phyloP scores from a whole-genome alignment of 2,329 filamentous ascomycete genomes.

The Dryadomyces sulphureus region DNA sequence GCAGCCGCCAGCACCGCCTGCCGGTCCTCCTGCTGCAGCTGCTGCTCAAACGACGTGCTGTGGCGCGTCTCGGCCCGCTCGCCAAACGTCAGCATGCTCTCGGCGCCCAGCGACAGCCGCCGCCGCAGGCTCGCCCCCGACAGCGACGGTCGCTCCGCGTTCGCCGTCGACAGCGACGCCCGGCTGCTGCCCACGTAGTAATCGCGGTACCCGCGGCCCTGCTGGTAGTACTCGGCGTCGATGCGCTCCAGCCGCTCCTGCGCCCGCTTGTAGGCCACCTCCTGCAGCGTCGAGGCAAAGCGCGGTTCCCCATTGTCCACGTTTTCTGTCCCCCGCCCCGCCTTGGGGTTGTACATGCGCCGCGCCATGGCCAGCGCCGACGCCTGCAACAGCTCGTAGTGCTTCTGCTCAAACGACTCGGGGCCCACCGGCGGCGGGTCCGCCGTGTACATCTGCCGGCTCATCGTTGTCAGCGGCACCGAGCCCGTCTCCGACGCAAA shows the following conservation, averaged over 20 bases:
- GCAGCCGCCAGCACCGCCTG: constrained; percentile 63
- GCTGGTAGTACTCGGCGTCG: constrained; percentile 52
- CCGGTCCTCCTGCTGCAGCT: constrained; percentile 58
- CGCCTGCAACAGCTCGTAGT: constrained; percentile 58
- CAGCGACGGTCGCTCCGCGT: not conserved
- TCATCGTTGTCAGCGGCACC: constrained; percentile 51
- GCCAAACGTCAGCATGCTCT: too few species aligned
- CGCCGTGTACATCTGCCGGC: constrained; percentile 63
- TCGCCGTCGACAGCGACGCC: too few species aligned
- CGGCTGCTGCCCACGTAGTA: constrained; percentile 52
- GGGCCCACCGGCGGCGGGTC: constrained; percentile 55
- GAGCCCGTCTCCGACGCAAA: constrained; percentile 47
- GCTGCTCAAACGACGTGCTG: too few species aligned
- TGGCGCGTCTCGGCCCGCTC: too few species aligned
- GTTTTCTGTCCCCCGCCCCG: not conserved
- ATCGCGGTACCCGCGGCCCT: constrained; percentile 50
- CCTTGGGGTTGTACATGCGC: constrained; percentile 54
- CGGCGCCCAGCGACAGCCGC: too few species aligned
- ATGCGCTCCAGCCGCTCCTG: constrained; percentile 72
- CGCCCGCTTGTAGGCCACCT: constrained; percentile 74
- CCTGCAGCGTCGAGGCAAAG: constrained; percentile 55
- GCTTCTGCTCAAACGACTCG: constrained; percentile 60
- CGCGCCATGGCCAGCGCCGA: constrained; percentile 83
- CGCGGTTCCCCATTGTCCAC: constrained; percentile 17
- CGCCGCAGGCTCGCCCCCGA: too few species aligned